A percentile compares a stretch with the other conserved stretches of the same genome.
phyloP scores from a whole-genome alignment of 169 alveolate species.

The Plasmodium inui region DNA sequence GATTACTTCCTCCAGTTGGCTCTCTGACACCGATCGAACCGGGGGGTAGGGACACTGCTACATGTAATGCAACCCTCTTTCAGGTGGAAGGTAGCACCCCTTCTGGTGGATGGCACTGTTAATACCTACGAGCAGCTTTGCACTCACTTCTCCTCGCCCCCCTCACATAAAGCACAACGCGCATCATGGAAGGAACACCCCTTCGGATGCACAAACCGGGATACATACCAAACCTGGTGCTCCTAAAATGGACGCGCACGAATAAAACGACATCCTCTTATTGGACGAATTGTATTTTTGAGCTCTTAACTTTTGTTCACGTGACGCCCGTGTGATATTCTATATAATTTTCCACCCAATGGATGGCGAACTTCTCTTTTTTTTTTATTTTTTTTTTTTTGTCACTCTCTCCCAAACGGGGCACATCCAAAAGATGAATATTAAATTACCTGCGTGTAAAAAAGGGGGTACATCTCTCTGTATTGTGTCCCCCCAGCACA shows the following conservation, averaged over 20 bases:
- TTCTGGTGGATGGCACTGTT: not conserved
- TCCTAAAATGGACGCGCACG: not conserved
- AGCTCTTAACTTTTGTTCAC: not conserved
- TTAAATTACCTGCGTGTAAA: not conserved
- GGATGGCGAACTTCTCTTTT: not conserved
- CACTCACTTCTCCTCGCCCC: not conserved
- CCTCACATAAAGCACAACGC: not conserved
- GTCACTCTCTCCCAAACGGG: not conserved
- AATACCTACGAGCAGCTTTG: not conserved
- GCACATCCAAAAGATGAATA: not conserved
- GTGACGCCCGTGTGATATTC: not conserved
- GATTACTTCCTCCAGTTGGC: constrained; percentile 19
- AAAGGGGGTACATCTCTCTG: not conserved
- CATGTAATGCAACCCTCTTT: not conserved
- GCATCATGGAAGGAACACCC: not conserved
- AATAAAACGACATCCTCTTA: not conserved
- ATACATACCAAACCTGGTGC: not conserved
- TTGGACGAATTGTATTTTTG: not conserved
- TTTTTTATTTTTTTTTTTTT: not conserved
- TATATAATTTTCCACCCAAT: not conserved
- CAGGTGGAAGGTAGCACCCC: not conserved
- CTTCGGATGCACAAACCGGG: not conserved
- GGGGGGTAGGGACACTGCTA: not conserved
- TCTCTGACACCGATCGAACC: not conserved
- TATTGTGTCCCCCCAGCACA: not conserved